Base-by-base conservation (phyloP, 371 early-diverging fungal genomes). In the Mortierella polycephala region DNA sequence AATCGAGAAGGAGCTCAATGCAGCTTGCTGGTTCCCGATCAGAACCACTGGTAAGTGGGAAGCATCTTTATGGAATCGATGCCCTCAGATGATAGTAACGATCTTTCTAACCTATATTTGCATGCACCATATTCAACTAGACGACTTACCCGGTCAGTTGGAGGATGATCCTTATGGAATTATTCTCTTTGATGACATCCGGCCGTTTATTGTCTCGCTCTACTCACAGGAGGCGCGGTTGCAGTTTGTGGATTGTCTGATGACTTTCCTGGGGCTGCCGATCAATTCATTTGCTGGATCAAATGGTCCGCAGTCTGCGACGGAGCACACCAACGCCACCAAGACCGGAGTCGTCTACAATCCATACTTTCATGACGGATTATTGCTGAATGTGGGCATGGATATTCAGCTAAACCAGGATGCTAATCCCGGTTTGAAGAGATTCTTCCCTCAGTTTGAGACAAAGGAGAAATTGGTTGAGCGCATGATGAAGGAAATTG, bases 161-260 rank as follows among this genome's bases (percentile, higher is more conserved):
- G 83, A 84, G 21, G 83, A 87, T 7, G 95, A 95, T 69, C 94
- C 94, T 0, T 93, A 86, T 60, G 85, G 89, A 14, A 83, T 91
- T 18, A 83, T 90, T 18, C 76, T 95, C 20, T 93, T 92, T 64
- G 92, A 93, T 39, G 95, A 95, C 65, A 74, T 94, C 16, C 82
- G 82, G 0, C 77, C 85, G 0, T 86, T 91, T 16, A 69, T 95
- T 54, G 90, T 92, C 62, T 69, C 85, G 30, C 72, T 89, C 2
- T 82, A 84, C 11, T 83, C 88, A 1, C 8, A 52, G 21, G 75
- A 71, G 21, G 70, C 72, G 12, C 67, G 72, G 5, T 57, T 44
- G 30, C 69, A 67, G 40, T 71, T 67, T 58, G 18, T 77, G 8
- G 77, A 77, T 18, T 68, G 77, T 21, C 44, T 68, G 21, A 58